These are phyloP conservation scores for Debaryomyces singareniensis DNA, from an alignment of 1,139 yeast genomes.

Conservation along the genomic window DNA sequence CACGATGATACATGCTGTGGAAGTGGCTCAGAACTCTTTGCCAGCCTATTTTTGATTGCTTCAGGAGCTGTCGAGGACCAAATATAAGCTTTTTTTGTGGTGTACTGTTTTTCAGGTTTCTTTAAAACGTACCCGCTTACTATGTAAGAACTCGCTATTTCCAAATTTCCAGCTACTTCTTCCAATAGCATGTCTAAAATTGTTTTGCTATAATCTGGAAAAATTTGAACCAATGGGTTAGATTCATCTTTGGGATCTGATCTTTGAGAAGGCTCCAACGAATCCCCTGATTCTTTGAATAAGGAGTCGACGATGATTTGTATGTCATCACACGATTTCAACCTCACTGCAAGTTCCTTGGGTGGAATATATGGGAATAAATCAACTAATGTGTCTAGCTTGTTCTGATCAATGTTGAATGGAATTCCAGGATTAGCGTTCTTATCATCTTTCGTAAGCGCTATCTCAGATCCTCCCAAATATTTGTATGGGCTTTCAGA, in stretches of 20 bases:
- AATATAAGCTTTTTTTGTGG: neutral
- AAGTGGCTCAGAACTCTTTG: no score
- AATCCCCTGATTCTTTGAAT: slow-evolving; percentile 6
- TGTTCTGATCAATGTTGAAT: no score
- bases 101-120: no score
- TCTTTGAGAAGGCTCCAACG: slow-evolving; percentile 1
- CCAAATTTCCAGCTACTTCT: slow-evolving; percentile 13
- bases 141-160: slow-evolving; percentile 7
- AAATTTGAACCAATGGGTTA: no score
- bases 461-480: no score
- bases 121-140: neutral
- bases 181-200: slow-evolving; percentile 11
- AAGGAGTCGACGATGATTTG: slow-evolving; percentile 17
- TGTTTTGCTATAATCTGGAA: slow-evolving; percentile 14
- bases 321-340: slow-evolving; percentile 14
- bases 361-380: slow-evolving; percentile 22
- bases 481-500: no score
- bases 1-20: slow-evolving; percentile 2
- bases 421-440: no score
- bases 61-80: neutral
- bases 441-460: no score
- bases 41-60: neutral
- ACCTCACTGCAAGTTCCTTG: slow-evolving; percentile 18
- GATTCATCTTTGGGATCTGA: neutral
- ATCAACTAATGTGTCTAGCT: slow-evolving; percentile 11